A percentile compares a stretch with the other conserved stretches of the same genome.
These are phyloP conservation scores for Nakazawaea populi DNA, from an alignment of 805 yeast species.

Conservation along the genomic window DNA sequence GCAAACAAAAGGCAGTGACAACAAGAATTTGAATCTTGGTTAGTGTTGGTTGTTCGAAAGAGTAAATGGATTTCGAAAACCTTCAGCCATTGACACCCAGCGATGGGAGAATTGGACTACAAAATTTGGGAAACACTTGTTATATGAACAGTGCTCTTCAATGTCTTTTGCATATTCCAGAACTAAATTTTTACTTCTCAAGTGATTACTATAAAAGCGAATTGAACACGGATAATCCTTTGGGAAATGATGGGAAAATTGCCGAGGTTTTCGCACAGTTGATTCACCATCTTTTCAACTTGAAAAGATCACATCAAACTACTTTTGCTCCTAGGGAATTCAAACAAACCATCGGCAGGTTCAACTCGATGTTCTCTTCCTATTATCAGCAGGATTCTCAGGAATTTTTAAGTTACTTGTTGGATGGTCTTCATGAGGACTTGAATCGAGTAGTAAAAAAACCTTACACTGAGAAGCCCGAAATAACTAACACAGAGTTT, in stretches of 20 bases:
- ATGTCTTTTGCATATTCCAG: constrained; percentile 83
- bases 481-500: constrained; percentile 56
- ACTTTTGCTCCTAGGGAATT: constrained; percentile 66
- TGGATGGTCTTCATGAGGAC: constrained; percentile 91
- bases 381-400: constrained; percentile 91
- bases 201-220: constrained; percentile 56
- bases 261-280: constrained; percentile 72
- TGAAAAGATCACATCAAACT: constrained; percentile 15
- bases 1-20: no score
- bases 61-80: not conserved
- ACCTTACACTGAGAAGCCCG: constrained; percentile 89
- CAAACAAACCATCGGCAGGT: constrained; percentile 72
- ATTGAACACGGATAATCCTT: constrained; percentile 70
- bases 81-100: constrained; percentile 13
- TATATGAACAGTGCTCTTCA: constrained; percentile 95
- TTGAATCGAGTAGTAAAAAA: constrained; percentile 75
- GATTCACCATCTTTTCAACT: constrained; percentile 51
- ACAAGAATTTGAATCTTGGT: no score
- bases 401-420: constrained; percentile 80
- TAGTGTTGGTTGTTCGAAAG: no score
- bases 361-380: constrained; percentile 72
- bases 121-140: constrained; percentile 84
- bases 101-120: constrained; percentile 53
- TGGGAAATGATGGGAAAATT: constrained; percentile 79
- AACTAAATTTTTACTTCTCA: constrained; percentile 68